These are phyloP conservation scores for Dicorynia guianensis DNA, from an alignment of 306 rosid genomes.

Conservation along the genomic window DNA sequence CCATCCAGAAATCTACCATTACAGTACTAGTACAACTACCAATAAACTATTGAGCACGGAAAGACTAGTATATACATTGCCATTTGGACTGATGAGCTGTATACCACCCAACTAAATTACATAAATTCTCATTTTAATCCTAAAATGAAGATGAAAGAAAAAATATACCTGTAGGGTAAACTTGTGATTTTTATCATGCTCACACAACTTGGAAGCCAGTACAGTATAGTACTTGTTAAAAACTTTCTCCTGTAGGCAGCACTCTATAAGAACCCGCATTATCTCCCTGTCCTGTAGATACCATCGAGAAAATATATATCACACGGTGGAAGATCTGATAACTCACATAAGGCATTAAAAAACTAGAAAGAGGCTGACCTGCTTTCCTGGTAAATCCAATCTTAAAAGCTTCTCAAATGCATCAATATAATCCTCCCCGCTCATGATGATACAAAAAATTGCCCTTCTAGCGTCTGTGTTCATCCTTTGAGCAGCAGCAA, in stretches of 20 bases:
- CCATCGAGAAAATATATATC: conserved; percentile 12
- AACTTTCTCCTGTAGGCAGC: conserved; percentile 93
- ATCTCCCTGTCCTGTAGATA: conserved; percentile 81
- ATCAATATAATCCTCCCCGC: conserved; percentile 90
- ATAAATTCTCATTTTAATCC: conserved; percentile 13
- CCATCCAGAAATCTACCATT: not conserved
- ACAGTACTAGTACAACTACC: no score
- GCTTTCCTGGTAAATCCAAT: conserved; percentile 86
- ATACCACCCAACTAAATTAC: conserved; percentile 4
- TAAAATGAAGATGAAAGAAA: conserved; percentile 7
- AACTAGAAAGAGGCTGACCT: conserved; percentile 53
- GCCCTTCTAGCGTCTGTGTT: conserved; percentile 91
- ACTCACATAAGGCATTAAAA: conserved; percentile 19
- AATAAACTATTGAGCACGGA: no score
- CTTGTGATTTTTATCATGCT: conserved; percentile 92
- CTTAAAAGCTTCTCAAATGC: conserved; percentile 95
- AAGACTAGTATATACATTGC: not conserved
- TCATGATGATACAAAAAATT: conserved; percentile 93
- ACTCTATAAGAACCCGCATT: conserved; percentile 87
- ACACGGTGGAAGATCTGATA: not conserved
- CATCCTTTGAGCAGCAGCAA: conserved; percentile 92
- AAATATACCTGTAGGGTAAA: conserved; percentile 84
- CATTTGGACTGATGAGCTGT: not conserved
- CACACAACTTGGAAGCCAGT: conserved; percentile 88
- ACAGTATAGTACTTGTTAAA: conserved; percentile 89